These are phyloP conservation scores for Trichoderma asperelloides DNA, from an alignment of 495 filamentous ascomycete species.

Conservation along the genomic window DNA sequence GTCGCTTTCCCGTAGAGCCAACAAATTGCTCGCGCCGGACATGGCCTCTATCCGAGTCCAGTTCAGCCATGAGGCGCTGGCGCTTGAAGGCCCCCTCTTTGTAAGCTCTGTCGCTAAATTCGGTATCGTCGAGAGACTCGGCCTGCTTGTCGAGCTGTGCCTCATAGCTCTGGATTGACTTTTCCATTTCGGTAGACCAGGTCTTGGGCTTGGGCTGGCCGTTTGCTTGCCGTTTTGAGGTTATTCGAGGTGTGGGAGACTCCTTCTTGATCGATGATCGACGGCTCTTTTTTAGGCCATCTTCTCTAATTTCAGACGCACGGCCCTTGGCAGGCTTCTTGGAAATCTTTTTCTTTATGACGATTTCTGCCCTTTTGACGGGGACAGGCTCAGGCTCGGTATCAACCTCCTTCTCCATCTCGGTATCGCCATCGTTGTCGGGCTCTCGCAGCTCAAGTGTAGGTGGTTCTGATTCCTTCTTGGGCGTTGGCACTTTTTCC, in stretches of 20 bases:
- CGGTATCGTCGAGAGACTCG: constrained; percentile 56
- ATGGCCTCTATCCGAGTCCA: constrained; percentile 46
- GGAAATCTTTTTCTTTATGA: constrained; percentile 21
- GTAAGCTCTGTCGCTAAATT: constrained; percentile 54
- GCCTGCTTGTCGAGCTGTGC: constrained; percentile 60
- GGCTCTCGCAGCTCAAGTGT: constrained; percentile 17
- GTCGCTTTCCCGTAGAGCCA: constrained; percentile 24
- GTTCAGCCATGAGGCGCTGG: constrained; percentile 46
- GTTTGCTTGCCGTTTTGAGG: constrained; percentile 42
- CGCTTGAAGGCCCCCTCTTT: constrained; percentile 48
- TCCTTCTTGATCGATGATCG: constrained; percentile 33
- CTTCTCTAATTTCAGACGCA: constrained; percentile 29
- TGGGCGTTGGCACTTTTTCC: constrained; percentile 23
- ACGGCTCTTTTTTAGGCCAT: constrained; percentile 30
- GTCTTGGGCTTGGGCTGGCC: constrained; percentile 41
- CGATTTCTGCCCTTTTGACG: constrained; percentile 14
- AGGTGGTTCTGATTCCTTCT: constrained; percentile 14
- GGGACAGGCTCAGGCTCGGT: constrained; percentile 10
- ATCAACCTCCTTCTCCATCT: constrained; percentile 5
- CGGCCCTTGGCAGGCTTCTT: constrained; percentile 29
- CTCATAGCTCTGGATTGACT: constrained; percentile 54
- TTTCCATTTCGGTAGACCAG: constrained; percentile 55
- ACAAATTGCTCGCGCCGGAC: constrained; percentile 38
- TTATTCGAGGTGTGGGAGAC: constrained; percentile 35
- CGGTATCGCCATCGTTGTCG: constrained; percentile 16